Conservation (phyloP, 75 land plant species). For the Cryptomeria japonica region DNA sequence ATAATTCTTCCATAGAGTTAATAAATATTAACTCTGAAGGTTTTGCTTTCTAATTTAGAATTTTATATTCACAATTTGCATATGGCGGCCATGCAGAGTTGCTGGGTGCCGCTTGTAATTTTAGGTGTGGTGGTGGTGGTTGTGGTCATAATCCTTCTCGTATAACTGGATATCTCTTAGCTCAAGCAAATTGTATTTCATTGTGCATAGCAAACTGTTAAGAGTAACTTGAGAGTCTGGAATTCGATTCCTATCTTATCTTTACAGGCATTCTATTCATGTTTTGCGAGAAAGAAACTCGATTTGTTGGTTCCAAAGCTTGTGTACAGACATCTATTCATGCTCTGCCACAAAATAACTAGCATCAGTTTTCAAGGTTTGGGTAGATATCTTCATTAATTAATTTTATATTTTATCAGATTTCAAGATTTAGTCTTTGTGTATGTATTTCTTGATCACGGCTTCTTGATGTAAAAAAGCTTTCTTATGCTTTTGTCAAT, state of each 20-base stretch:
- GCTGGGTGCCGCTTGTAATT: constrained; percentile 54
- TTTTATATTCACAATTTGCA: neutral
- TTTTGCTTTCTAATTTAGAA: neutral
- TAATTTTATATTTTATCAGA: neutral
- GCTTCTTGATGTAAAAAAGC: neutral
- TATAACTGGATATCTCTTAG: constrained; percentile 16
- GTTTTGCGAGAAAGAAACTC: neutral
- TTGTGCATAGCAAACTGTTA: neutral
- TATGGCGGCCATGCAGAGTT: constrained; percentile 29
- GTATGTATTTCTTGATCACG: neutral
- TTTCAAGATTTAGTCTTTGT: neutral
- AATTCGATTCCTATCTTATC: neutral
- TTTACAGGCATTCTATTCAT: neutral
- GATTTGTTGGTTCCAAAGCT: neutral
- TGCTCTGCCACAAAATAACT: neutral
- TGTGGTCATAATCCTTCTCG: constrained; percentile 47
- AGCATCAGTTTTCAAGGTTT: neutral
- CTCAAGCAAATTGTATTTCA: neutral
- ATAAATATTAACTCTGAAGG: neutral
- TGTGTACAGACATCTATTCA: neutral
- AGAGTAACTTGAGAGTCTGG: neutral
- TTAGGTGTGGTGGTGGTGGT: constrained; percentile 55
- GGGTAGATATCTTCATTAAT: neutral
- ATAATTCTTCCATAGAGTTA: neutral
- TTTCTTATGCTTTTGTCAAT: neutral